These are phyloP conservation scores for Massarina eburnea DNA, from an alignment of 2,329 filamentous ascomycete genomes.

Conservation along the genomic window DNA sequence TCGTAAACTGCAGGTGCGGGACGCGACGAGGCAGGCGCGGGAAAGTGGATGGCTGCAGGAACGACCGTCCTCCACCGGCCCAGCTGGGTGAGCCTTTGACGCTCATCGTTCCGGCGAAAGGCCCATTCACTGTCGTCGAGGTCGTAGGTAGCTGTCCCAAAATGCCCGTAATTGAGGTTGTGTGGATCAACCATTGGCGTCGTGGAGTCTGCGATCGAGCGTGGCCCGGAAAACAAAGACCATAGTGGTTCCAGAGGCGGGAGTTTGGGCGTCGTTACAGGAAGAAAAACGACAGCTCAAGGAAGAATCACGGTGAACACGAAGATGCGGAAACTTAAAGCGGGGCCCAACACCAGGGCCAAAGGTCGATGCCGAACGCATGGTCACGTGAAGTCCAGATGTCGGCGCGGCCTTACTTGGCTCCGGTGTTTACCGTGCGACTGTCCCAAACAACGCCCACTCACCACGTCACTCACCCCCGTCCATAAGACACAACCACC, in stretches of 20 bases:
- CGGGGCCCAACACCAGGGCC: conserved; percentile 8
- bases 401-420: background rate
- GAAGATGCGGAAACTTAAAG: background rate
- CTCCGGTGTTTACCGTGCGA: conserved; percentile 32
- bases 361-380: conserved; percentile 10
- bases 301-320: too few relatives aligned
- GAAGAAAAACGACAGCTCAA: too few relatives aligned
- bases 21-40: conserved; percentile 3
- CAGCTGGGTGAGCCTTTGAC: conserved; percentile 27
- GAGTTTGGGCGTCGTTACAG: background rate
- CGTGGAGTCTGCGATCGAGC: conserved; percentile 25
- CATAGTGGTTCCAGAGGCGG: conserved; percentile 22
- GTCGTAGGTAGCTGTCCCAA: conserved; percentile 54
- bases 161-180: conserved; percentile 57
- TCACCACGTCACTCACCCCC: conserved; percentile 19
- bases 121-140: conserved; percentile 51
- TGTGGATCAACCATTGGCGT: conserved; percentile 61
- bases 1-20: conserved; percentile 12
- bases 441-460: conserved; percentile 23
- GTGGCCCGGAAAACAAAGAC: conserved; percentile 10
- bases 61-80: conserved; percentile 22
- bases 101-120: conserved; percentile 45
- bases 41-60: conserved; percentile 16
- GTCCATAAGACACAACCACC: background rate
- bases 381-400: conserved; percentile 3